Conservation (phyloP, 2,329 filamentous ascomycete species). For the Cladosporium sp. region DNA sequence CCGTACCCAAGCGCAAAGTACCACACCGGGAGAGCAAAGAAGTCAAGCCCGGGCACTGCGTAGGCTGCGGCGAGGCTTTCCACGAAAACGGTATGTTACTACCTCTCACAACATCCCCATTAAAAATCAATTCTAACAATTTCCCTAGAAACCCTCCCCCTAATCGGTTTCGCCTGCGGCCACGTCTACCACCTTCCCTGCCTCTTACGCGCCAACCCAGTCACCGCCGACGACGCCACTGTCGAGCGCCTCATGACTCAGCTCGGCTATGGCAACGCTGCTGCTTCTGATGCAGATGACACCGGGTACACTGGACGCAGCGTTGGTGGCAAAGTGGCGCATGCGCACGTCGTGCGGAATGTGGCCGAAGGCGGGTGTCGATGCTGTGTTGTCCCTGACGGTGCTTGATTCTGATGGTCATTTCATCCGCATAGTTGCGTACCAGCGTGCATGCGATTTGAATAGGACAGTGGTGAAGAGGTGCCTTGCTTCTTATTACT, state of each 20-base stretch:
- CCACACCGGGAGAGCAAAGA: slow-evolving; percentile 16
- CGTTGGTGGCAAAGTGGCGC: slow-evolving; percentile 81
- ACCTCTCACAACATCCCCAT: no score
- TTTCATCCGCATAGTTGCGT: not conserved
- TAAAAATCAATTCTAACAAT: not conserved
- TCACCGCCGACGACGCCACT: slow-evolving; percentile 32
- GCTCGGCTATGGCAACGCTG: slow-evolving; percentile 41
- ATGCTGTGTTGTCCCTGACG: slow-evolving; percentile 18
- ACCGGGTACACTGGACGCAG: slow-evolving; percentile 48
- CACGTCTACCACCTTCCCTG: slow-evolving; percentile 77
- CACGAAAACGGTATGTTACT: slow-evolving; percentile 32
- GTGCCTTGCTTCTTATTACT: no score
- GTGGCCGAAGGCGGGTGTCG: slow-evolving; percentile 46
- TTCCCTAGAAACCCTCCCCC: slow-evolving; percentile 57
- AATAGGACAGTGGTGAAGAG: no score
- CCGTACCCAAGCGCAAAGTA: slow-evolving; percentile 22
- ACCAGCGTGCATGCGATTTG: no score
- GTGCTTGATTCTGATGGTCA: slow-evolving; percentile 1
- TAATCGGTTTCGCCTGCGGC: slow-evolving; percentile 76
- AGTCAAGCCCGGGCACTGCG: slow-evolving; percentile 35
- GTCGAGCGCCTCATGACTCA: slow-evolving; percentile 29
- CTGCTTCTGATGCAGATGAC: slow-evolving; percentile 35
- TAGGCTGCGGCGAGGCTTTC: slow-evolving; percentile 35
- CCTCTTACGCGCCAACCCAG: slow-evolving; percentile 46
- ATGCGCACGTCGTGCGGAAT: slow-evolving; percentile 71